phyloP scores from a whole-genome alignment of 139 green algal genomes.

The Nannochloris sp. region DNA sequence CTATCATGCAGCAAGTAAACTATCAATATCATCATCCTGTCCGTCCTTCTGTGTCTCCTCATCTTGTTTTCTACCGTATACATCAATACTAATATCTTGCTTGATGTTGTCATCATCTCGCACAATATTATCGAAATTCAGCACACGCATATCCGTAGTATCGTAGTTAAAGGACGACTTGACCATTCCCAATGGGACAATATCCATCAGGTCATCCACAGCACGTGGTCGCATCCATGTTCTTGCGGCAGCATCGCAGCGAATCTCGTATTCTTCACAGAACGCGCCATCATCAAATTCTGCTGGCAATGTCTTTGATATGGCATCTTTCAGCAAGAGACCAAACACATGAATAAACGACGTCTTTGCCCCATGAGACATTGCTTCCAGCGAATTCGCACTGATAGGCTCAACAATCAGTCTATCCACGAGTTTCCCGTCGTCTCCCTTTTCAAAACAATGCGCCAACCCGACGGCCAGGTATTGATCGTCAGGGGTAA shows the following conservation, averaged over 20 bases:
- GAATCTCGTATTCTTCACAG: slow-evolving; percentile 68
- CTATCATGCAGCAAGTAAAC: too few species aligned
- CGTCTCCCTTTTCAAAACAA: slow-evolving; percentile 72
- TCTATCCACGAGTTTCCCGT: slow-evolving; percentile 54
- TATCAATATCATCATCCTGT: not conserved
- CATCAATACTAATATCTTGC: slow-evolving; percentile 88
- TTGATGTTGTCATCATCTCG: slow-evolving; percentile 90
- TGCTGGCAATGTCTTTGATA: slow-evolving; percentile 46
- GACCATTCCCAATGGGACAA: slow-evolving; percentile 68
- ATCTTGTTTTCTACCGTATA: slow-evolving; percentile 63
- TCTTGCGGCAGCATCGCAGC: slow-evolving; percentile 57
- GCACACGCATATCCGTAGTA: slow-evolving; percentile 72
- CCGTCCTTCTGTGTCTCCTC: slow-evolving; percentile 13
- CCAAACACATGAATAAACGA: slow-evolving; percentile 68
- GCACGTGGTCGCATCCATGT: slow-evolving; percentile 80
- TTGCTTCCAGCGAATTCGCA: slow-evolving; percentile 72
- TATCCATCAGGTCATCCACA: slow-evolving; percentile 77
- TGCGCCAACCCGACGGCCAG: slow-evolving; percentile 60
- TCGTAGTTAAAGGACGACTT: slow-evolving; percentile 77
- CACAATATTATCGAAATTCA: slow-evolving; percentile 82
- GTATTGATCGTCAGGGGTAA: slow-evolving; percentile 28
- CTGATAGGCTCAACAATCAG: slow-evolving; percentile 78
- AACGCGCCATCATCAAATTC: slow-evolving; percentile 52
- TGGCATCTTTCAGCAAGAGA: slow-evolving; percentile 44
- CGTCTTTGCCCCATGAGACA: slow-evolving; percentile 68